A percentile compares a stretch with the other conserved stretches of the same genome.
Conservation (phyloP, 805 yeast genomes). For the Candida ovalis region DNA sequence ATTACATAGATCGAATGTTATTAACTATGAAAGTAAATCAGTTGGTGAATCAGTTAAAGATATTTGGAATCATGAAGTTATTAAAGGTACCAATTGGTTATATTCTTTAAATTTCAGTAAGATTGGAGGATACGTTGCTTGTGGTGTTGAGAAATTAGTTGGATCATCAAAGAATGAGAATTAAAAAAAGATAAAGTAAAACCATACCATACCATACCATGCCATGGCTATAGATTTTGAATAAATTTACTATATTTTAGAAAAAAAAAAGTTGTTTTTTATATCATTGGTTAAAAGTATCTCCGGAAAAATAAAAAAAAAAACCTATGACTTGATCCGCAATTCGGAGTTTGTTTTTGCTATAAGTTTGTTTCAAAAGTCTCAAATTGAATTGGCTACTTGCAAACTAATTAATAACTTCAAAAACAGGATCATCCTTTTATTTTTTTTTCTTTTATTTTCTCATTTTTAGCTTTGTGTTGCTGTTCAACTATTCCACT, state of each 20-base stretch:
- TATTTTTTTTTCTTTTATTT: background rate
- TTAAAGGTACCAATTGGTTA: slow-evolving; percentile 59
- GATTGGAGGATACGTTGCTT: slow-evolving; percentile 10
- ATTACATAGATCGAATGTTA: slow-evolving; percentile 40
- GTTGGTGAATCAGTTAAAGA: slow-evolving; percentile 64
- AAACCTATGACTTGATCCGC: too few species aligned
- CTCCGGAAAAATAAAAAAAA: too few species aligned
- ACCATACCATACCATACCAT: too few species aligned
- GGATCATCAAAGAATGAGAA: background rate
- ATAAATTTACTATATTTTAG: too few species aligned
- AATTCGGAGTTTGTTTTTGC: background rate
- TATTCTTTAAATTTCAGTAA: slow-evolving; percentile 35
- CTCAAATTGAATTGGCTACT: background rate
- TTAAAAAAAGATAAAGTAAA: too few species aligned
- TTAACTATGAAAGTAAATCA: slow-evolving; percentile 43
- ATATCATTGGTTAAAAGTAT: background rate
- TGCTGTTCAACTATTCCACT: too few species aligned
- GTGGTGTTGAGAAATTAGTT: slow-evolving; percentile 13
- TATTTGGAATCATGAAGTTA: slow-evolving; percentile 74
- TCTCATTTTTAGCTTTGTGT: too few species aligned
- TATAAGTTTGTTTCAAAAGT: background rate
- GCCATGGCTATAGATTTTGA: too few species aligned
- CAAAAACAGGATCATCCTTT: background rate
- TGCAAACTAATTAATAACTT: background rate
- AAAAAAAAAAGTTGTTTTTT: background rate